These are phyloP conservation scores for Cladosporium sp. DNA, from an alignment of 2,329 filamentous ascomycete genomes.

Conservation along the genomic window DNA sequence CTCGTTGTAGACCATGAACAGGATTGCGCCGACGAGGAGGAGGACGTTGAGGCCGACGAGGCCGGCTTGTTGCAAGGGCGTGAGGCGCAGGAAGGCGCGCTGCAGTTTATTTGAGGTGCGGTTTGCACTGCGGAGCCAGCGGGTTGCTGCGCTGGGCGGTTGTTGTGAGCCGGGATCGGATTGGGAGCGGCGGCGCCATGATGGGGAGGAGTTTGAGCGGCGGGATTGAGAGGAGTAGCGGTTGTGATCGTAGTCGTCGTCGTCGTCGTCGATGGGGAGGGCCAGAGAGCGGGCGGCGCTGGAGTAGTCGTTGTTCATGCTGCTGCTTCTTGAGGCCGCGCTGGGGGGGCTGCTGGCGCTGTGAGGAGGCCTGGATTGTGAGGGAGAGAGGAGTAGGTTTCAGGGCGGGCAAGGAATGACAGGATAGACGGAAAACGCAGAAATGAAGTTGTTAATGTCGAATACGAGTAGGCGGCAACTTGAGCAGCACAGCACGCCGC, in stretches of 20 bases:
- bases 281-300: constrained; percentile 55
- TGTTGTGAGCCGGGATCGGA: constrained; percentile 23
- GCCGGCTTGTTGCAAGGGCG: constrained; percentile 62
- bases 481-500: constrained; percentile 1
- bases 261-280: constrained; percentile 47
- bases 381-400: neutral
- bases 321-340: neutral
- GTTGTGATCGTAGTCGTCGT: constrained; percentile 18
- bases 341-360: neutral
- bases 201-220: constrained; percentile 31
- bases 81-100: constrained; percentile 56
- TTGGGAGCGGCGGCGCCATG: constrained; percentile 23
- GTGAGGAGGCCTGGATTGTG: neutral
- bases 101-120: constrained; percentile 41
- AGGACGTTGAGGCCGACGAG: constrained; percentile 54
- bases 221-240: constrained; percentile 27
- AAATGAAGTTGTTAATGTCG: neutral
- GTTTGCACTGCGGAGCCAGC: constrained; percentile 43
- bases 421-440: neutral
- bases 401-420: neutral
- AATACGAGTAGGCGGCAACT: neutral
- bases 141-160: constrained; percentile 40
- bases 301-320: constrained; percentile 31
- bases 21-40: constrained; percentile 58
- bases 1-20: constrained; percentile 77